phyloP scores from a whole-genome alignment of 1,284 basidiomycete species.

The Takashimella tepidaria region DNA sequence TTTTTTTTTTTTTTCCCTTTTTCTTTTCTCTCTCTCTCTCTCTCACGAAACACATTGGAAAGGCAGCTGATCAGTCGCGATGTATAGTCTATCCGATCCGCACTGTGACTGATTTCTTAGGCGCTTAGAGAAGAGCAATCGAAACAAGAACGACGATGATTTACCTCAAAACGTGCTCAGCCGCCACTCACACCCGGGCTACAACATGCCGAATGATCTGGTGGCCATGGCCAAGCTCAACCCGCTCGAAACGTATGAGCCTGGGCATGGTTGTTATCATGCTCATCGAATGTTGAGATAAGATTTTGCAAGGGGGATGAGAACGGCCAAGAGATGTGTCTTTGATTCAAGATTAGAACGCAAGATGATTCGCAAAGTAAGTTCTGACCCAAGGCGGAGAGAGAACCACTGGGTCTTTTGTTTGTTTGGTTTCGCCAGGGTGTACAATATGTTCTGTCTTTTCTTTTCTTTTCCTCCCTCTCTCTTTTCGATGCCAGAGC shows the following conservation, averaged over 20 bases:
- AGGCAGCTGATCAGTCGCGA: not conserved
- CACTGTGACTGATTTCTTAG: not conserved
- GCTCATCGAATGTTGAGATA: conserved; percentile 33
- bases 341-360: conserved; percentile 47
- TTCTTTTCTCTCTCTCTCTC: conserved; percentile 1
- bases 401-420: too few species aligned
- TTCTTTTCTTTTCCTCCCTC: too few species aligned
- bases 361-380: conserved; percentile 46
- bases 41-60: not conserved
- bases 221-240: too few species aligned
- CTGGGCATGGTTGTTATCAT: conserved; percentile 32
- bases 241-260: conserved; percentile 41
- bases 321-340: conserved; percentile 44
- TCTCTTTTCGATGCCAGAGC: too few species aligned
- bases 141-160: not conserved
- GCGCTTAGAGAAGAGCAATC: not conserved
- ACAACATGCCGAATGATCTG: not conserved
- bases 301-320: conserved; percentile 44
- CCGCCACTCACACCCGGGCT: not conserved
- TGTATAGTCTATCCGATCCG: not conserved
- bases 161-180: not conserved
- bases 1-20: not conserved
- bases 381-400: too few species aligned
- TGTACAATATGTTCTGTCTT: too few species aligned
- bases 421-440: too few species aligned